These are phyloP conservation scores for Monilinia laxa DNA, from an alignment of 2,329 filamentous ascomycete species.

Conservation along the genomic window DNA sequence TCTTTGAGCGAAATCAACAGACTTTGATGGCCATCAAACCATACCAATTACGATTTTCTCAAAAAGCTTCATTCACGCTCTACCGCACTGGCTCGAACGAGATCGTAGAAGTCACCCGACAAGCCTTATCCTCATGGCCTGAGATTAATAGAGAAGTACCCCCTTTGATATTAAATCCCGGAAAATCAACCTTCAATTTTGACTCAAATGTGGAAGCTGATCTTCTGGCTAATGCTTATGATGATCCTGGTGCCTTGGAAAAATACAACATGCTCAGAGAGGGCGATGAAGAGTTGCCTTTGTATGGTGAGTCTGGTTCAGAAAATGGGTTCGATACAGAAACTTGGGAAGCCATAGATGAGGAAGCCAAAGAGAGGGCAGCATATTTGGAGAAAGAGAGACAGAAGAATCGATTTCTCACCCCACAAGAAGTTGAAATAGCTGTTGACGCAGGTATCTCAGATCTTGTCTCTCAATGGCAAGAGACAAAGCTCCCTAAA, in stretches of 20 bases:
- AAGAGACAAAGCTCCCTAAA: constrained; percentile 55
- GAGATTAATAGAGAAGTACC: constrained; percentile 32
- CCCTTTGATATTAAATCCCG: neutral
- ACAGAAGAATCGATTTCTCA: constrained; percentile 41
- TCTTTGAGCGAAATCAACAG: constrained; percentile 29
- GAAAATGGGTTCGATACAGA: constrained; percentile 56
- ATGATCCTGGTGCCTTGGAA: constrained; percentile 38
- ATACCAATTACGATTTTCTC: constrained; percentile 35
- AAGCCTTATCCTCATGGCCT: constrained; percentile 38
- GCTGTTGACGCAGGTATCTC: constrained; percentile 56
- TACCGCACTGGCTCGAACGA: constrained; percentile 31
- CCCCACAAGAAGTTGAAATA: constrained; percentile 48
- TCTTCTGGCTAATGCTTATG: constrained; percentile 24
- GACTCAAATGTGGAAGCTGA: constrained; percentile 10
- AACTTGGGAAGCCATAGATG: constrained; percentile 60
- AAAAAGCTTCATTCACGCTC: constrained; percentile 40
- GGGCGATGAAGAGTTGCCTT: constrained; percentile 48
- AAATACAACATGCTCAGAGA: constrained; percentile 45
- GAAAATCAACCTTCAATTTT: constrained; percentile 26
- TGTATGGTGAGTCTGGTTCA: constrained; percentile 55
- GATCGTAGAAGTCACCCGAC: constrained; percentile 32
- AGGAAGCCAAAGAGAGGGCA: constrained; percentile 37
- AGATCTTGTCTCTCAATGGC: constrained; percentile 56
- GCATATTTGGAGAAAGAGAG: constrained; percentile 35
- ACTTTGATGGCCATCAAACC: constrained; percentile 34